phyloP scores from a whole-genome alignment of 2,329 filamentous ascomycete genomes.

The Paecilomyces fulvus region DNA sequence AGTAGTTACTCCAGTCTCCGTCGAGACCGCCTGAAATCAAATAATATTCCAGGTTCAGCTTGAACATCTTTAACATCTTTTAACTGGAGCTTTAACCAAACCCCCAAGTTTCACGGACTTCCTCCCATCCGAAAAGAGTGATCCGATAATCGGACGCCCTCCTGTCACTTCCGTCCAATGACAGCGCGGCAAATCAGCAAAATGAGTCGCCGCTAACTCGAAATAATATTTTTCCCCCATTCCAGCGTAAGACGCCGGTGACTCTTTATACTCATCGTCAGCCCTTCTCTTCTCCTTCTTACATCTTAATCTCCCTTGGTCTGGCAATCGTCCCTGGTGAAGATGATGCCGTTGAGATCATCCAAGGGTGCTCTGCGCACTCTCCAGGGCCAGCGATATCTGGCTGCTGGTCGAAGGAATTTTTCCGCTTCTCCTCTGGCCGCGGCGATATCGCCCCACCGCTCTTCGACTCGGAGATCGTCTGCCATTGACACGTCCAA shows the following conservation, averaged over 20 bases:
- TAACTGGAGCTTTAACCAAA: too few relatives aligned
- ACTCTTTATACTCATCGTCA: slow-evolving; percentile 8
- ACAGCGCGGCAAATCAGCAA: neutral
- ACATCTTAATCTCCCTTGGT: slow-evolving; percentile 15
- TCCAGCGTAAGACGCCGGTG: slow-evolving; percentile 17
- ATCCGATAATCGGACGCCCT: slow-evolving; percentile 6
- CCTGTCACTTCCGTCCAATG: neutral
- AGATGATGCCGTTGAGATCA: slow-evolving; percentile 44
- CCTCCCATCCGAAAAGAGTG: neutral
- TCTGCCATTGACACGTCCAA: slow-evolving; percentile 23
- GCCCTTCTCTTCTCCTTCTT: slow-evolving; percentile 8
- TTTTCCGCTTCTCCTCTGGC: slow-evolving; percentile 40
- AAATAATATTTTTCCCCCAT: slow-evolving; percentile 8
- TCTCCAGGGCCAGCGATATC: slow-evolving; percentile 34
- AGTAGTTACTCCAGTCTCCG: too few relatives aligned
- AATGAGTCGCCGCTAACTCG: neutral
- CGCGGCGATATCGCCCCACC: slow-evolving; percentile 39
- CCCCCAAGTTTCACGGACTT: neutral
- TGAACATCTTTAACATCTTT: too few relatives aligned
- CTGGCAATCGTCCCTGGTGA: slow-evolving; percentile 25
- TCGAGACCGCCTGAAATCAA: too few relatives aligned
- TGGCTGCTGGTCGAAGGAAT: slow-evolving; percentile 27
- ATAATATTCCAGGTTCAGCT: too few relatives aligned
- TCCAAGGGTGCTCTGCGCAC: slow-evolving; percentile 42
- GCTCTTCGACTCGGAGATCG: slow-evolving; percentile 29